phyloP scores from a whole-genome alignment of 768 basidiomycete genomes.

The Amanita rimosa region DNA sequence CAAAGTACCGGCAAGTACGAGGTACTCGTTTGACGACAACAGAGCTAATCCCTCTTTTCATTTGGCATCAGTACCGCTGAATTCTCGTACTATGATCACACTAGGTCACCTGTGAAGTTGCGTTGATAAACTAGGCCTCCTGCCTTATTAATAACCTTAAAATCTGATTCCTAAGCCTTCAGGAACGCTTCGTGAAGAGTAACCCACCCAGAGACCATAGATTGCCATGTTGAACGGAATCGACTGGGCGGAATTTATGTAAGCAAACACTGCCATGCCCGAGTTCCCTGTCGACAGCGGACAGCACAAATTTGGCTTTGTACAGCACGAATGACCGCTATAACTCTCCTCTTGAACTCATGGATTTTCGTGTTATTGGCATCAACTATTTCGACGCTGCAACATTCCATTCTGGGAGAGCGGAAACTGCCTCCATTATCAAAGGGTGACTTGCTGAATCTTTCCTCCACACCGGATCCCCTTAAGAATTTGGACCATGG shows the following conservation, averaged over 20 bases:
- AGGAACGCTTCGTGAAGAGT: background rate
- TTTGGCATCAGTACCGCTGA: background rate
- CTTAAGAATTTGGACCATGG: conserved; percentile 54
- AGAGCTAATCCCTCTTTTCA: conserved; percentile 81
- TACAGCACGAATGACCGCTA: background rate
- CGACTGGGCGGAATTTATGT: background rate
- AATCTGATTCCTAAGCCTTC: conserved; percentile 1
- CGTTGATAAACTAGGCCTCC: conserved; percentile 93
- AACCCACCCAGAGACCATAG: conserved; percentile 8
- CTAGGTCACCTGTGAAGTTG: conserved; percentile 66
- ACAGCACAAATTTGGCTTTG: too few species aligned
- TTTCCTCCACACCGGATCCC: conserved; percentile 52
- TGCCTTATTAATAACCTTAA: conserved; percentile 95
- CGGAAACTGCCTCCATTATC: conserved; percentile 36
- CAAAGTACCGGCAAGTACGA: conserved; percentile 91
- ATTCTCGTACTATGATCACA: background rate
- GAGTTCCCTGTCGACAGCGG: background rate
- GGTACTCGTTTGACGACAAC: conserved; percentile 86
- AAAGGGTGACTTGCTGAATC: conserved; percentile 32
- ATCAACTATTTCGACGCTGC: conserved; percentile 13
- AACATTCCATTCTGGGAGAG: conserved; percentile 27
- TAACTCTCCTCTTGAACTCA: conserved; percentile 8
- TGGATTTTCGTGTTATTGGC: conserved; percentile 15
- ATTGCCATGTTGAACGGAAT: conserved; percentile 1
- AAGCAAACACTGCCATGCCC: background rate